Evolutionary conservation across 2,329 filamentous ascomycete genomes (phyloP), one percentile per base, ranked within the genome.

Genomic region (Trichophyton rubrum): DNA sequence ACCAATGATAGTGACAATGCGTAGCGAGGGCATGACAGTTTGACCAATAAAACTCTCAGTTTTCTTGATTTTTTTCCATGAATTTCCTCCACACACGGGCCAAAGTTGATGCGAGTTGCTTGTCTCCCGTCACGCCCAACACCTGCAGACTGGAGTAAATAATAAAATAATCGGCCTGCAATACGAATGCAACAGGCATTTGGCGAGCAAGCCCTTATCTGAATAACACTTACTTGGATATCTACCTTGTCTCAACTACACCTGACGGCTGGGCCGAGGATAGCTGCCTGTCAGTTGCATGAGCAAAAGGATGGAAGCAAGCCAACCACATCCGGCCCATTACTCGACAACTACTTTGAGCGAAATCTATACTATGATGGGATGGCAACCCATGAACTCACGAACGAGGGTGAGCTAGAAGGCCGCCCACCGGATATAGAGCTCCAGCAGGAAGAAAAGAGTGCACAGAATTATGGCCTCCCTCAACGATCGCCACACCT

Each of bases 371-470:
- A 55, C 22, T 59, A 59, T 59, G 57, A 59, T 59, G 57, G 57
- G 40, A 59, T 59, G 57, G 57, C 40, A 59, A 33, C 57, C 40
- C 43, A 59, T 49, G 40, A 49, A 17, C 41, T 15, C 57, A 51
- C 51, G 51, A 55, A 55, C 51, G 51, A 55, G 51, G 27, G 51
- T 35, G 51, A 51, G 45, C 45, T 27, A 51, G 22, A 51, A 51
- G 15, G 20, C 45, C 20, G 20, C 45, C 20, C 51, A 55, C 27
- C 8, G 17, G 27, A 27, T 35, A 35, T 35, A 55, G 51, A 55
- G 3, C 13, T 13, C 4, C 22, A n/a, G 7, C 51, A 55, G 27
- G 51, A 55, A 35, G 40, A 43, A 43, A 43, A n/a, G n/a, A 7
- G 40, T 7, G 15, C 27, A 15, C 51, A 20, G 51, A 2, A 6